These are phyloP conservation scores for Pelagophyceae sp. DNA, from an alignment of 352 stramenopile species.

Conservation along the genomic window DNA sequence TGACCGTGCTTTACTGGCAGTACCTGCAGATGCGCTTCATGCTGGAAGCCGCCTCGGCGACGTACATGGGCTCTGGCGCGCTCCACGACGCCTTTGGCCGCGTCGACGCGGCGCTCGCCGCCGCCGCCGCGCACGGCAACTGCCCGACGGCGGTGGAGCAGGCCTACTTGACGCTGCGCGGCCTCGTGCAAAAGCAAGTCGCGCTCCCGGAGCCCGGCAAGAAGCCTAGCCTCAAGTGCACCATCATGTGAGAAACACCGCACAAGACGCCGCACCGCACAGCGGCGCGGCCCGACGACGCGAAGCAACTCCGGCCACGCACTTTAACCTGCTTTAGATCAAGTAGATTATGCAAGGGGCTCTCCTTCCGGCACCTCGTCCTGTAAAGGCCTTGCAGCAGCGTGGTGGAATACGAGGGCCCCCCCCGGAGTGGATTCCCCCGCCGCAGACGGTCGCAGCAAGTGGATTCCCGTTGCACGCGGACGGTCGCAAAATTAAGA, in stretches of 20 bases:
- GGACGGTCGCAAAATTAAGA: no score
- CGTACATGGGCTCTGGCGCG: slow-evolving; percentile 25
- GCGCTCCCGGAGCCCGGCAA: background rate
- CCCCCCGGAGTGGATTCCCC: no score
- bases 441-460: no score
- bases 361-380: no score
- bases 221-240: background rate
- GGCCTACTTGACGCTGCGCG: background rate
- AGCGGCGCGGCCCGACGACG: no score
- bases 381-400: no score
- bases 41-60: slow-evolving; percentile 50
- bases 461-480: no score
- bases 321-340: no score
- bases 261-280: background rate
- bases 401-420: no score
- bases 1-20: slow-evolving; percentile 74
- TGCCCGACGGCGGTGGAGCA: background rate
- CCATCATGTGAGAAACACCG: background rate
- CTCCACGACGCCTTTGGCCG: slow-evolving; percentile 66
- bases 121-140: background rate
- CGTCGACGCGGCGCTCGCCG: slow-evolving; percentile 43
- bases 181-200: background rate
- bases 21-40: slow-evolving; percentile 75
- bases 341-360: no score
- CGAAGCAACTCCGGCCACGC: no score